Base-by-base conservation (phyloP, 768 basidiomycete genomes). In the Chalciporus sphaerocephalus region DNA sequence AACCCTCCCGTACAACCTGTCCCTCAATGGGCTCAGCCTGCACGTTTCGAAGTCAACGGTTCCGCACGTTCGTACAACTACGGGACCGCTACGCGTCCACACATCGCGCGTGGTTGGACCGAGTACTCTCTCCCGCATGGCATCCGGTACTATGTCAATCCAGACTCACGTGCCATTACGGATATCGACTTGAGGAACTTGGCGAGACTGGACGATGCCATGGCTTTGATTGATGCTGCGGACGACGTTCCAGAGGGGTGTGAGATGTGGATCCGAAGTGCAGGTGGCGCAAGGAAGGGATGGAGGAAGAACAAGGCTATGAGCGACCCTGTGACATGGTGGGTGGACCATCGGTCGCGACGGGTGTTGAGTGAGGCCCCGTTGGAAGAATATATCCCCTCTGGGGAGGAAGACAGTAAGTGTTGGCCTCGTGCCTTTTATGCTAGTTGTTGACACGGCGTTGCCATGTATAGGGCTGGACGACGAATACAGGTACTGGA, bases 401-500 rank as follows among this genome's bases (percentile, higher is more conserved):
- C 50, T 27, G 54, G 42, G 41, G 70, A 68, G 21, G 69, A 74
- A 38, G 73, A 78, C 27, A 61, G 75, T 78, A 35, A 64, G 75
- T 11, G 16, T 32, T 15, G 27, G 22, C 16, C 34, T 16, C 15
- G 16, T 32, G 13, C 30, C n/a, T 32, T 32, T 27, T 7, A 48
- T 16, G n/a, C 15, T 12, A 25, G 12, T 17, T 44, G 18, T 40
- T 6, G 0, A 20, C 13, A 53, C 40, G 13, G 3, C 13, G 12
- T 27, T n/a, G 15, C 11, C 18, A 42, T 32, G 30, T n/a, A 15
- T 50, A 90, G 89, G 78, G 37, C 68, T 87, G 17, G 86, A 90
- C 44, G 73, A 81, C 56, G 85, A 88, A 57, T 87, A 85, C 54
- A 73, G 84, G 44, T 92, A 89, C 57, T 92, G 90, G 90, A 69